Conservation (phyloP, 805 yeast genomes). For the Torulaspora gathmanii region DNA sequence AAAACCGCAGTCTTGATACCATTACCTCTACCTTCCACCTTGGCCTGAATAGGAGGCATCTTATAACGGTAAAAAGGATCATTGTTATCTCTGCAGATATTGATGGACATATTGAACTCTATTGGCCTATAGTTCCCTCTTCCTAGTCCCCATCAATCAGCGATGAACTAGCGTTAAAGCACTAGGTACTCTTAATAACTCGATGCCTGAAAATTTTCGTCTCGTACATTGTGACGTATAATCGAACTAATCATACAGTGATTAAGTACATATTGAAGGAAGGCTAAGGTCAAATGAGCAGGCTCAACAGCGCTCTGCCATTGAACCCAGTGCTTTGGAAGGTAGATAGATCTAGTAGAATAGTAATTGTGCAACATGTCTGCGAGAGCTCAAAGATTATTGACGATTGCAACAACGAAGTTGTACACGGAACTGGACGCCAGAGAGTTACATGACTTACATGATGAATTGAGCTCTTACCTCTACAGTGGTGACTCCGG, state of each 20-base stretch:
- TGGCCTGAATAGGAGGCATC: constrained; percentile 97
- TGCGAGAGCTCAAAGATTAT: constrained; percentile 36
- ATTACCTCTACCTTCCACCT: constrained; percentile 98
- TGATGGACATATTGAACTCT: constrained; percentile 63
- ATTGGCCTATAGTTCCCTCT: background rate
- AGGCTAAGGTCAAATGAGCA: background rate
- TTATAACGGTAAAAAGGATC: constrained; percentile 99
- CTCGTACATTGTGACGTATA: background rate
- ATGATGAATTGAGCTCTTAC: constrained; percentile 37
- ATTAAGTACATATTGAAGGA: background rate
- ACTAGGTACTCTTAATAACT: background rate
- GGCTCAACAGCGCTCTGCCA: background rate
- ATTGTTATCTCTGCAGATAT: constrained; percentile 93
- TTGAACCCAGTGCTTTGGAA: no score
- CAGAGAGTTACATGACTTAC: constrained; percentile 35
- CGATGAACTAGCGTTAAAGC: background rate
- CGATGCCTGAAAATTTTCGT: constrained; percentile 13
- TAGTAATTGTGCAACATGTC: background rate
- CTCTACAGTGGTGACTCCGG: constrained; percentile 22
- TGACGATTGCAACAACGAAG: constrained; percentile 48
- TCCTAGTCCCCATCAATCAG: background rate
- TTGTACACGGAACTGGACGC: constrained; percentile 50
- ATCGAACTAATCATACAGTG: background rate
- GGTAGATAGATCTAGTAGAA: no score
- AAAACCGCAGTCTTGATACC: constrained; percentile 96